Base-by-base conservation (phyloP, 768 basidiomycete species). In the Gloeophyllum trabeum region DNA sequence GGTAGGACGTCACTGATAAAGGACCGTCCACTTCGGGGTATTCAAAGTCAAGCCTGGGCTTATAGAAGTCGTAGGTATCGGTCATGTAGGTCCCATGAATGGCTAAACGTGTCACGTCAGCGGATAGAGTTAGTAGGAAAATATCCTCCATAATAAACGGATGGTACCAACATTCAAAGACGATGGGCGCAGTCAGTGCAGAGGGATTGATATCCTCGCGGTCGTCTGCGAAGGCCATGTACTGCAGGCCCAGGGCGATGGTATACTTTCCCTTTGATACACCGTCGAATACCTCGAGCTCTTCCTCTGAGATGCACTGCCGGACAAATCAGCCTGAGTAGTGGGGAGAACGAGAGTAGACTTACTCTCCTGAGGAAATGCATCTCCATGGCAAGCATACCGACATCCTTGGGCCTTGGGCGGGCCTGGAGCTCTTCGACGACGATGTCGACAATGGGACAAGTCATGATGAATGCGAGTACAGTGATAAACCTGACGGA, bases 131-230 rank as follows among this genome's bases (percentile, higher is more conserved):
- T n/a, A n/a, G n/a, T n/a, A n/a, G n/a, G n/a, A n/a, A n/a, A n/a
- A n/a, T n/a, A n/a, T n/a, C n/a, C n/a, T n/a, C n/a, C n/a, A n/a
- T n/a, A n/a, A n/a, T n/a, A n/a, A n/a, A n/a, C n/a, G 16, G 16
- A 32, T 32, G 28, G 16, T 10, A 32, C 28, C 16, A 63, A 97
- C 94, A 86, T 67, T 98, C 94, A 50, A 97, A 76, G 2, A 90
- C 83, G 30, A 98, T 67, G 25, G 96, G 96, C 0, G 96, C 96
- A 52, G 90, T 94, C 50, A 99, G 64, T 30, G 90, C 83, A 61
- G 97, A 92, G 7, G 92, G 94, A 77, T 96, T 94, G 71, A 99
- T 94, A 67, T 99, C 94, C 62, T 99, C 96, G 43, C 89, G 81
- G 73, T 99, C 96, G 59, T 97, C 93, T 45, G 86, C 86, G 77